Percentiles rank a stretch among this genome's conserved stretches.
These are phyloP conservation scores for Kodamaea anthophila DNA, from an alignment of 1,139 yeast species.

Conservation along the genomic window DNA sequence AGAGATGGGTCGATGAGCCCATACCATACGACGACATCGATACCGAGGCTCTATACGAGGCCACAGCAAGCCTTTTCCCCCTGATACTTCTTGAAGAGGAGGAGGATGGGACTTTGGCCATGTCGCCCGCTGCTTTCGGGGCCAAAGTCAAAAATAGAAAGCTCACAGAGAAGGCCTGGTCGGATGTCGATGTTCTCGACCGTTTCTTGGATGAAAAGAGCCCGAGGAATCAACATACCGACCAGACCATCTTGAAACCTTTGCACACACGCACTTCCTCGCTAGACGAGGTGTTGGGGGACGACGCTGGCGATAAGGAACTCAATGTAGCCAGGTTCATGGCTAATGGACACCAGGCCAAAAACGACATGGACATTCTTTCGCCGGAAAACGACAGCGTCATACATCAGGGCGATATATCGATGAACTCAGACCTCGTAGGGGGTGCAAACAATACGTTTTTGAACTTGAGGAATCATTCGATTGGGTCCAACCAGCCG, in stretches of 20 bases:
- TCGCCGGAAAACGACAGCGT: slow-evolving; percentile 26
- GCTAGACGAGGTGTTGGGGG: slow-evolving; percentile 9
- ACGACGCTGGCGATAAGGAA: slow-evolving; percentile 4
- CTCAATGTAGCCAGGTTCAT: slow-evolving; percentile 28
- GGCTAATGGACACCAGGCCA: slow-evolving; percentile 29
- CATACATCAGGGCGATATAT: slow-evolving; percentile 25
- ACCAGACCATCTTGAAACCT: slow-evolving; percentile 29
- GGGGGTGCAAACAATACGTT: slow-evolving; percentile 25
- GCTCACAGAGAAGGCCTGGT: slow-evolving; percentile 31
- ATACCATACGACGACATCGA: slow-evolving; percentile 41
- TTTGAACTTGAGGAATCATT: slow-evolving; percentile 16
- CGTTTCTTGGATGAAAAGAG: slow-evolving; percentile 22
- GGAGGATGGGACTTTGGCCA: slow-evolving; percentile 36
- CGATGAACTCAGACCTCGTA: slow-evolving; percentile 25
- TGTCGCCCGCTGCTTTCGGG: slow-evolving; percentile 33
- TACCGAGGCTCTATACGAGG: slow-evolving; percentile 32
- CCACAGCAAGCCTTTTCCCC: slow-evolving; percentile 32
- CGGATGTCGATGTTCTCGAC: slow-evolving; percentile 27
- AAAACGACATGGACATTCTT: slow-evolving; percentile 10
- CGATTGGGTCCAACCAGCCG: slow-evolving; percentile 8
- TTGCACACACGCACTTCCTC: slow-evolving; percentile 15
- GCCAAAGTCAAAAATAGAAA: slow-evolving; percentile 34
- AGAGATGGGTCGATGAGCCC: slow-evolving; percentile 38
- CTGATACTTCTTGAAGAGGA: slow-evolving; percentile 35
- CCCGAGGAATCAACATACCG: slow-evolving; percentile 16